Conservation (phyloP, 2,329 filamentous ascomycete genomes). For the Lasiodiplodia citricola region DNA sequence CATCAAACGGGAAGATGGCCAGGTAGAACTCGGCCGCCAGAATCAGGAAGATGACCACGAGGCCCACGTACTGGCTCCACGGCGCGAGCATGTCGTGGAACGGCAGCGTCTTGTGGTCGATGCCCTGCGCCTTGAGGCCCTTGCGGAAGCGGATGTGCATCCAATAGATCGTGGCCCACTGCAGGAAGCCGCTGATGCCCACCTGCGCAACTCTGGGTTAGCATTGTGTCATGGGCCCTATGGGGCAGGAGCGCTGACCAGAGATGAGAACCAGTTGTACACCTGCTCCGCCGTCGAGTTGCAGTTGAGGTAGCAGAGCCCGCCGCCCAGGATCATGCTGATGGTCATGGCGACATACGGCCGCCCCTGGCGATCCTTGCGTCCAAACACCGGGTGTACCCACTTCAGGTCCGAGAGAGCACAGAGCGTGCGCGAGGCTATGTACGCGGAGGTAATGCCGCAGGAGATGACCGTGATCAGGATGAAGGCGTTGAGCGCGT, state of each 20-base stretch:
- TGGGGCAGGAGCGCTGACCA: constrained; percentile 52
- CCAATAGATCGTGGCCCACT: constrained; percentile 42
- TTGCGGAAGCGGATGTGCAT: constrained; percentile 40
- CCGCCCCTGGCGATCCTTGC: constrained; percentile 27
- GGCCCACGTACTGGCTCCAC: constrained; percentile 22
- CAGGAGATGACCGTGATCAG: constrained; percentile 32
- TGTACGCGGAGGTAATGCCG: constrained; percentile 36
- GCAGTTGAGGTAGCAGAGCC: constrained; percentile 49
- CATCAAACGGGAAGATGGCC: constrained; percentile 51
- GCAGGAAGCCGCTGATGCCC: constrained; percentile 42
- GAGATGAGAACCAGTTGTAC: constrained; percentile 54
- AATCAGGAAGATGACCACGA: constrained; percentile 45
- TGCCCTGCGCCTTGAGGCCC: constrained; percentile 36
- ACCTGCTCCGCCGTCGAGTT: constrained; percentile 48
- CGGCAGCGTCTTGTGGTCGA: constrained; percentile 25
- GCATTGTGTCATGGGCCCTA: constrained; percentile 2
- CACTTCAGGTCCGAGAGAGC: constrained; percentile 24
- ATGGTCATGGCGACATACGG: constrained; percentile 35
- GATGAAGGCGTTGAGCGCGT: constrained; percentile 32
- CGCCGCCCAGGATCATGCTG: constrained; percentile 41
- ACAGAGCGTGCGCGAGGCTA: constrained; percentile 26
- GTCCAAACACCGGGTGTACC: constrained; percentile 24
- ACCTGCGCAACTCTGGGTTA: constrained; percentile 27
- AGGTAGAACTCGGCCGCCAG: constrained; percentile 55
- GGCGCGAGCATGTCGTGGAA: constrained; percentile 26